Base-by-base conservation (phyloP, 768 basidiomycete genomes). In the Lactifluus echinatus region DNA sequence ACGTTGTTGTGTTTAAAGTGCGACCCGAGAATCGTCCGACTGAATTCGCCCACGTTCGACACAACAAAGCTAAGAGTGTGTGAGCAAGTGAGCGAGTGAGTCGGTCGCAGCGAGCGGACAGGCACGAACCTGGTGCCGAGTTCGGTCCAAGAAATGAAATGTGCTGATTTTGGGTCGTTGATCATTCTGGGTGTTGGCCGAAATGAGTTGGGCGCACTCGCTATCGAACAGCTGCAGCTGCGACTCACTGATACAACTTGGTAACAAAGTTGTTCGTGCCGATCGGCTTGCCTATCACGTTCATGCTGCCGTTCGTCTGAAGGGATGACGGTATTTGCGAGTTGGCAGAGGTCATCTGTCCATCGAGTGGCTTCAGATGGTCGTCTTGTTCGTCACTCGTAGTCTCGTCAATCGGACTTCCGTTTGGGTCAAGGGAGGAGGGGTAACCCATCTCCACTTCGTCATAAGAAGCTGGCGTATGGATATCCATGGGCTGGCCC, bases 1-100 rank as follows among this genome's bases (percentile, higher is more conserved):
- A 88, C 88, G 68, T 91, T 91, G 69, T 90, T 91, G 72, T 93
- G 90, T 70, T 91, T 92, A 72, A 92, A 93, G 67, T 93, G 89
- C 2, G 84, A 82, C 3, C 89, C 89, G 29, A 93, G 76, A 63
- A 91, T 90, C 66, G 81, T 87, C 59, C 87, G 76, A 63, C 87
- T 89, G 68, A 93, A 92, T 67, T 90, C 87, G 69, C 86, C 85
- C 47, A 89, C 87, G 59, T 89, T 90, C 42, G 84, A 86, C 34
- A 93, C 89, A 45, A 91, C 87, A 64, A 93, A 91, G 46, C 86
- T 79, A 40, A 21, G 3, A 8, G 8, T 10, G 31, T 31, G 4
- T 31, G 31, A 31, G 10, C 4, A 8, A 8, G 6, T 19, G n/a
- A 5, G 15, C 17, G n/a, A n/a, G n/a, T 8, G 15, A 8, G 37